These are phyloP conservation scores for Colletotrichum sp. DNA, from an alignment of 2,329 filamentous ascomycete species.

Conservation along the genomic window DNA sequence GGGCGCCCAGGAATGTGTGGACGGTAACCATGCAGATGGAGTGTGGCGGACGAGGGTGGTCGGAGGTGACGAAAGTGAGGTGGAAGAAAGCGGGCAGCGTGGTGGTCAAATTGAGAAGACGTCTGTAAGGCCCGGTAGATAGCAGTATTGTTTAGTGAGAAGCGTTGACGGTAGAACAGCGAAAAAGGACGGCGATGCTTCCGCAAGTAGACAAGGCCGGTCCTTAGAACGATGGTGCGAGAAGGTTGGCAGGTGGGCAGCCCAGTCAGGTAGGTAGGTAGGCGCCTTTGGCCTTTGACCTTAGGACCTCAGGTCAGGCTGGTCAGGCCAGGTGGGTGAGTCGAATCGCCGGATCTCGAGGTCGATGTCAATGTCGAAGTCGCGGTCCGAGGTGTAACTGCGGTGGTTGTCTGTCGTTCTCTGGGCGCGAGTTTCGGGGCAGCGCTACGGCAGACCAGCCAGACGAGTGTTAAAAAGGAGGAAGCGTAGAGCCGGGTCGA, in stretches of 20 bases:
- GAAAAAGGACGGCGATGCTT: not conserved
- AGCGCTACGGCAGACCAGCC: not conserved
- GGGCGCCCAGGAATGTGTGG: not conserved
- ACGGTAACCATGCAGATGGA: slow-evolving; percentile 3
- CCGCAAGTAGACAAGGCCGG: not conserved
- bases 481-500: not conserved
- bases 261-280: not conserved
- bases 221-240: not conserved
- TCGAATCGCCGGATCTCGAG: not conserved
- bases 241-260: not conserved
- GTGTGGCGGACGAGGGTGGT: not conserved
- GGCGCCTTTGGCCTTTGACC: not conserved
- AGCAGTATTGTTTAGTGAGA: not conserved
- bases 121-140: not conserved
- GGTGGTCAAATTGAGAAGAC: not conserved
- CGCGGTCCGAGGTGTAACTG: not conserved
- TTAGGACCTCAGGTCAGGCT: not conserved
- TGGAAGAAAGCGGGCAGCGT: not conserved
- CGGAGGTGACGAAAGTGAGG: not conserved
- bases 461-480: not conserved
- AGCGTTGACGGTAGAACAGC: not conserved
- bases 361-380: not conserved
- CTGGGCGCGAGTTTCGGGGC: not conserved
- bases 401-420: not conserved
- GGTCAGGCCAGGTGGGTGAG: not conserved